These are phyloP conservation scores for Cystobasidium onofrii DNA, from an alignment of 768 basidiomycete species.

Conservation along the genomic window DNA sequence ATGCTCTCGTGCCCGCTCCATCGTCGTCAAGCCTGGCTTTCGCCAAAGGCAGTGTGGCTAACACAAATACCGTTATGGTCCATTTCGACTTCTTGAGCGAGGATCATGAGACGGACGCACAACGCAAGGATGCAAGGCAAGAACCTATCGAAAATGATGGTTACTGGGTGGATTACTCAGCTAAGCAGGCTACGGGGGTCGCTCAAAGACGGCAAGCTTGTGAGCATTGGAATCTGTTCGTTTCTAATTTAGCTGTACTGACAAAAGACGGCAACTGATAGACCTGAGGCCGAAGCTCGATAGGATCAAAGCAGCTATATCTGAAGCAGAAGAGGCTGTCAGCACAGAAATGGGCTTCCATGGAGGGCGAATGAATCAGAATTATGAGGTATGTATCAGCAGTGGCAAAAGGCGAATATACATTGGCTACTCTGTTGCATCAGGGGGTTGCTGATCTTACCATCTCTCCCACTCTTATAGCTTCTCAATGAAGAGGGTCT, in stretches of 20 bases:
- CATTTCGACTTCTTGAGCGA: not conserved
- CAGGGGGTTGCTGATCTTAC: too few relatives aligned
- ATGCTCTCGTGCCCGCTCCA: constrained; percentile 12
- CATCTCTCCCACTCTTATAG: too few relatives aligned
- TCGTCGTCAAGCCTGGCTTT: not conserved
- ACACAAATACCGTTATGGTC: constrained; percentile 24
- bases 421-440: too few relatives aligned
- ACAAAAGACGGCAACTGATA: not conserved
- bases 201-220: constrained; percentile 11
- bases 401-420: too few relatives aligned
- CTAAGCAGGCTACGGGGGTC: constrained; percentile 14
- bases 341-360: constrained; percentile 20
- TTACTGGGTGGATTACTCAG: constrained; percentile 28
- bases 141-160: not conserved
- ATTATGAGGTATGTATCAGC: constrained; percentile 22
- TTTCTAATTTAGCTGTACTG: not conserved
- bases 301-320: constrained; percentile 1
- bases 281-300: constrained; percentile 13
- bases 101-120: not conserved
- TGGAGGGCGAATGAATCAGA: constrained; percentile 18
- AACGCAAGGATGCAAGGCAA: not conserved
- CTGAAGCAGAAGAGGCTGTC: constrained; percentile 1
- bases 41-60: not conserved
- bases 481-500: constrained; percentile 27
- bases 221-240: not conserved